Base-by-base conservation (phyloP, 2,329 filamentous ascomycete genomes). In the Fusarium scirpi region DNA sequence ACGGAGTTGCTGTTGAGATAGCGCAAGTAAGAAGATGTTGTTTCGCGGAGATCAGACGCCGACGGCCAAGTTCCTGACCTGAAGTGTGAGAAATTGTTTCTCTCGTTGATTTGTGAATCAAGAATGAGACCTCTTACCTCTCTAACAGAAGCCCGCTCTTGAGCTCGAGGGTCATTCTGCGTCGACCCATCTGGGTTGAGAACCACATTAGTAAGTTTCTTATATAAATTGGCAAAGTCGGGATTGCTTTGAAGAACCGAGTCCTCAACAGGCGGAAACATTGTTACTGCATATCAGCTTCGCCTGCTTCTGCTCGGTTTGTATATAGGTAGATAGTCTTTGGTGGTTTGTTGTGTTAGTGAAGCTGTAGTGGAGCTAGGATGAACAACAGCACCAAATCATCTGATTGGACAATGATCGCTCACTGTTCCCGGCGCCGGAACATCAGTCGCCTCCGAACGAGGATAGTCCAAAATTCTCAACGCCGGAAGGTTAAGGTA, bases 211-310 rank as follows among this genome's bases (percentile, higher is more conserved):
- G 85, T 86, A 47, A 91, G 80, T 15, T 82, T 86, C 18, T 79
- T 81, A 77, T 90, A 88, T 8, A 91, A 82, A 34, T 82, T 80
- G n/a, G 86, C 85, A 72, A 91, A 91, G 24, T 86, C 83, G 0
- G 88, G 88, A 67, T 91, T 90, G 62, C 81, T 83, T 55, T 83
- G 77, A 2, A 91, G 76, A 20, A 90, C 80, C 0, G 82, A 71
- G 11, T 85, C 81, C 22, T 90, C 88, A 11, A 90, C 78, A 0
- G 87, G 87, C 0, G 89, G 89, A 4, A 90, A 78, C 87, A 90
- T 90, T 20, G 76, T 58, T 38, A 60, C 61, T 20, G 34, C 51
- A 49, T 38, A 58, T 25, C 65, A 70, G 29, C 29, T 38, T 25
- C 45, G 53, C 24, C 43, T 46, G 47, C 52, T 27, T 18, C 47